Evolutionary conservation across 305 asterid species (phyloP).

Genomic region (Rubia balearica): DNA sequence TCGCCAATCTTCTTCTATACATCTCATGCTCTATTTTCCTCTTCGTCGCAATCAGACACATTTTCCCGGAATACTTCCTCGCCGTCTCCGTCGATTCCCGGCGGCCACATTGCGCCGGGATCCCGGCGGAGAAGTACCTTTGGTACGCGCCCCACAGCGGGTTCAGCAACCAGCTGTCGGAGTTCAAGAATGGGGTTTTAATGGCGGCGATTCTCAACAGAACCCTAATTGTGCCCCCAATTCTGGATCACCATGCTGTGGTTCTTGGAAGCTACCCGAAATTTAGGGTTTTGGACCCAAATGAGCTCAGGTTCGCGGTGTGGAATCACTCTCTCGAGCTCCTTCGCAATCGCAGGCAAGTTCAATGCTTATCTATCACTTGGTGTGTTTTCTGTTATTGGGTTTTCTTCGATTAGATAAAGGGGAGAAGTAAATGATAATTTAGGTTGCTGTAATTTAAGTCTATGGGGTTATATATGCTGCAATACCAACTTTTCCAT

Average conservation of each 20-base stretch:
- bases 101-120: conserved; percentile 15
- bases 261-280: conserved; percentile 96
- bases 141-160: conserved; percentile 17
- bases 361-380: no score
- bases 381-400: no score
- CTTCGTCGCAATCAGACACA: not conserved
- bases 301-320: conserved; percentile 65
- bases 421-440: no score
- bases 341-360: conserved; percentile 48
- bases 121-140: conserved; percentile 43
- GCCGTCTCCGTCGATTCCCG: conserved; percentile 18
- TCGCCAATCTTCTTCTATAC: conserved; percentile 15
- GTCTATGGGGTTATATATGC: not conserved
- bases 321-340: conserved; percentile 76
- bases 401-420: no score
- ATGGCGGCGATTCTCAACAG: conserved; percentile 76
- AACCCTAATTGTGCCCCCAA: conserved; percentile 75
- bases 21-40: conserved; percentile 25
- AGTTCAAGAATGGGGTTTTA: conserved; percentile 29
- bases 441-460: no score
- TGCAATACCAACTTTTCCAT: not conserved
- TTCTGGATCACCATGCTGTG: conserved; percentile 86
- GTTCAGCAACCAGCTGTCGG: no score
- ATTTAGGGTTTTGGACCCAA: conserved; percentile 75
- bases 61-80: conserved; percentile 18